Conservation (phyloP, 2,329 filamentous ascomycete genomes). For the Alternaria arbusti region DNA sequence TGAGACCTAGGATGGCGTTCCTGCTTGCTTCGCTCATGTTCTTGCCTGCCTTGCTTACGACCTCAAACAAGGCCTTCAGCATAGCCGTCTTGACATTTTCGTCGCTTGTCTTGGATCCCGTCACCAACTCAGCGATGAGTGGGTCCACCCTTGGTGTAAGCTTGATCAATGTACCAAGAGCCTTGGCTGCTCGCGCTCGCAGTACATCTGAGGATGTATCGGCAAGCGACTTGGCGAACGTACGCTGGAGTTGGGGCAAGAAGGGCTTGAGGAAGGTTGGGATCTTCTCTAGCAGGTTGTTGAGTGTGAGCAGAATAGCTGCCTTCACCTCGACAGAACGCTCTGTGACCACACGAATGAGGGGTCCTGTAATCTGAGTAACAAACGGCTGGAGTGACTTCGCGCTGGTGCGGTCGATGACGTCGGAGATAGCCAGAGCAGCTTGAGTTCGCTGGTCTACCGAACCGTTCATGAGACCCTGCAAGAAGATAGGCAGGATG, state of each 20-base stretch:
- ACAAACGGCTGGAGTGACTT: constrained; percentile 92
- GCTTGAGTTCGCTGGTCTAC: constrained; percentile 90
- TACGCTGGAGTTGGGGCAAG: constrained; percentile 92
- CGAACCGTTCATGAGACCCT: constrained; percentile 96
- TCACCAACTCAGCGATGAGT: constrained; percentile 87
- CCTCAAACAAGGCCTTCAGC: constrained; percentile 95
- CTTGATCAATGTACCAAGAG: constrained; percentile 92
- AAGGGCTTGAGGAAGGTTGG: constrained; percentile 95
- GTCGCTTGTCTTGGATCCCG: constrained; percentile 92
- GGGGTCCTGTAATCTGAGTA: constrained; percentile 94
- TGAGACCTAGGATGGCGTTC: constrained; percentile 82
- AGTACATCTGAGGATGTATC: constrained; percentile 90
- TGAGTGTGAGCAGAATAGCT: constrained; percentile 90
- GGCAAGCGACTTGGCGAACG: constrained; percentile 93
- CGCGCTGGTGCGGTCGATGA: constrained; percentile 89
- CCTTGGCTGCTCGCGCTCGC: constrained; percentile 87
- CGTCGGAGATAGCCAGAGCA: constrained; percentile 91
- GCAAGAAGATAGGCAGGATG: constrained; percentile 93
- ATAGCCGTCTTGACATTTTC: constrained; percentile 90
- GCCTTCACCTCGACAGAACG: constrained; percentile 95
- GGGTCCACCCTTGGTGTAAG: constrained; percentile 95
- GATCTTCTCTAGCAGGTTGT: constrained; percentile 96
- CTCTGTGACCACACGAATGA: constrained; percentile 97
- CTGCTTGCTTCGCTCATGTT: constrained; percentile 95
- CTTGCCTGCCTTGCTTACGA: constrained; percentile 89